These are phyloP conservation scores for Cordyceps javanica DNA, from an alignment of 2,329 filamentous ascomycete species.

Conservation along the genomic window DNA sequence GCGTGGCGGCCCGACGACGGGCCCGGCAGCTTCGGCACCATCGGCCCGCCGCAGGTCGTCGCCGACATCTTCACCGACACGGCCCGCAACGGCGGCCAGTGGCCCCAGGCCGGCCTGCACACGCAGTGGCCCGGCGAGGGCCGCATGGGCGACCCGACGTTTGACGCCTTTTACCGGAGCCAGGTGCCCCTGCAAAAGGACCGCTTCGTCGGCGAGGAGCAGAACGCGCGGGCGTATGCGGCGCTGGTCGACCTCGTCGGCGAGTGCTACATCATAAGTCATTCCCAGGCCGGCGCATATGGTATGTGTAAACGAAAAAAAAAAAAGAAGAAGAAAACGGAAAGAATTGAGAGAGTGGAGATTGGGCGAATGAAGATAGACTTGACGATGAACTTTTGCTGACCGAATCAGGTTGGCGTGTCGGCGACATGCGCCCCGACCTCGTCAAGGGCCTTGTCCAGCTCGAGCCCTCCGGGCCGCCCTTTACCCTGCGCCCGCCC, in stretches of 20 bases:
- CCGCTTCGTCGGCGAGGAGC: constrained; percentile 17
- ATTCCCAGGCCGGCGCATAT: constrained; percentile 21
- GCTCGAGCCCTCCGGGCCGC: constrained; percentile 24
- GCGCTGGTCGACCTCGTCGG: constrained; percentile 22
- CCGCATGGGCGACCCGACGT: constrained; percentile 34
- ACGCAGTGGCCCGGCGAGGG: constrained; percentile 28
- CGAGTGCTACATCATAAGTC: constrained; percentile 24
- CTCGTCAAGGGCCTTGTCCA: constrained; percentile 25
- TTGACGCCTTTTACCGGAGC: constrained; percentile 39
- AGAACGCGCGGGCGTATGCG: constrained; percentile 17
- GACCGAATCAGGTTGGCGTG: constrained; percentile 15
- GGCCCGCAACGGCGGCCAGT: constrained; percentile 20
- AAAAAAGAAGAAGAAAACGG: too few species aligned
- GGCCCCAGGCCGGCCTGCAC: constrained; percentile 27
- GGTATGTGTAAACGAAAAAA: constrained; percentile 7
- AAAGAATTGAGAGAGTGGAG: too few species aligned
- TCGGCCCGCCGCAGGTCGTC: constrained; percentile 19
- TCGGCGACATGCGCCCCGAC: constrained; percentile 22
- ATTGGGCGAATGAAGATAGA: too few species aligned
- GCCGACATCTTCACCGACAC: constrained; percentile 24
- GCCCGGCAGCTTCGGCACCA: constrained; percentile 21
- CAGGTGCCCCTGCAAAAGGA: constrained; percentile 17
- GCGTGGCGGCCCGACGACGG: constrained; percentile 18
- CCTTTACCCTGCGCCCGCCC: constrained; percentile 18
- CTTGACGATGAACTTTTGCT: not conserved